Evolutionary conservation across 2,329 filamentous ascomycete genomes (phyloP), one percentile per base, ranked within the genome.

Genomic region (Nemania sp.): DNA sequence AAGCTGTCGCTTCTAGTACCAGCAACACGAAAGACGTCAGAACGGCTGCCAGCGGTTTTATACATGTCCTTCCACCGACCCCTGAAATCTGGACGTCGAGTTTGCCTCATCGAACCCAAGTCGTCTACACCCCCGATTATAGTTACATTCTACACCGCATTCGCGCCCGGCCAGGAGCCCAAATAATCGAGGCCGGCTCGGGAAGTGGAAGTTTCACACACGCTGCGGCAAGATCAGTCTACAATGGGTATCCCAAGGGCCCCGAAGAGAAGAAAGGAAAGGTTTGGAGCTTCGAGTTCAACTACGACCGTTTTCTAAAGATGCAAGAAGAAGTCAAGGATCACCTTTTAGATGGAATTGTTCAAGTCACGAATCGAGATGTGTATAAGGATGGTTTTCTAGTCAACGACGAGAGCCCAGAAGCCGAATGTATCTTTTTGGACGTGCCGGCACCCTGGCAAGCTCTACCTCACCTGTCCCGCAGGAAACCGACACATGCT

Each of bases 121-220:
- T 96, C 43, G 93, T 96, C 61, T 96, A 96, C 78, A 94, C 92
- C 0, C 92, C 92, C 18, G 93, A 96, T 78, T 94, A 94, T 80
- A 94, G 92, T 81, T 96, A 94, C 77, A 89, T 96, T 56, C 83
- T 96, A 11, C 92, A 94, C 74, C 86, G 92, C 38, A 86, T 96
- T 74, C 87, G 91, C 35, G 92, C 91, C 5, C 83, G 91, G 22
- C 93, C 93, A 0, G 93, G 93, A 5, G 87, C 88, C 53, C 86
- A 85, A 22, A 82, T 96, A 41, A 94, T 96, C 63, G 93, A 96
- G 79, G 93, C 93, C 3, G 93, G 93, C 35, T 90, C 92, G 1
- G 93, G 93, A 6, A 94, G 92, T 76, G 93, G 93, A 7, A 94
- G 91, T 74, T 96, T 96, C 74, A 94, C 92, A 0, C 93, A 96